Percentiles rank a stretch among this genome's conserved stretches.
These are phyloP conservation scores for Gautieria morchelliformis DNA, from an alignment of 768 basidiomycete genomes.

Conservation along the genomic window DNA sequence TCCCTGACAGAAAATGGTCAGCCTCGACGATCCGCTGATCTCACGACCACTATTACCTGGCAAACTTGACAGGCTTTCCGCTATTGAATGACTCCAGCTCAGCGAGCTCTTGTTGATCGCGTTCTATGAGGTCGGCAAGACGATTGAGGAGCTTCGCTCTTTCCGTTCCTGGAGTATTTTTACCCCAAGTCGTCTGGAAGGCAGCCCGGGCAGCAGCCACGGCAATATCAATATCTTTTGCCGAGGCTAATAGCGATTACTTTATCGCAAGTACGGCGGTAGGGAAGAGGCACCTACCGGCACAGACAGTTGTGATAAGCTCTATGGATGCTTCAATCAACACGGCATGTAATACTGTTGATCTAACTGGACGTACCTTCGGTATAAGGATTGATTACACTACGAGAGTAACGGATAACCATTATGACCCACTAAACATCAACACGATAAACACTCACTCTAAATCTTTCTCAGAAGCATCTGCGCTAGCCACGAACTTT, in stretches of 20 bases:
- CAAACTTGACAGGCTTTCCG: constrained; percentile 74
- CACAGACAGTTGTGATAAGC: constrained; percentile 54
- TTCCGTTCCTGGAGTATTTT: constrained; percentile 76
- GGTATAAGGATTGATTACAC: constrained; percentile 26
- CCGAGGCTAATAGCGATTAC: constrained; percentile 37
- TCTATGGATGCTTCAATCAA: constrained; percentile 24
- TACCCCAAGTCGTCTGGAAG: constrained; percentile 82
- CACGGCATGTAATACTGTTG: not conserved
- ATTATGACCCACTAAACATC: not conserved
- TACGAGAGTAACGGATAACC: constrained; percentile 8
- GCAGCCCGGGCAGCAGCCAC: constrained; percentile 77
- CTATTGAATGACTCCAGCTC: constrained; percentile 84
- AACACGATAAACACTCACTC: constrained; percentile 41
- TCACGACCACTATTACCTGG: constrained; percentile 24
- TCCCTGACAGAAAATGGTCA: constrained; percentile 37
- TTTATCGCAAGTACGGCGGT: not conserved
- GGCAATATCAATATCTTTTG: constrained; percentile 73
- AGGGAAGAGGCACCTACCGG: constrained; percentile 31
- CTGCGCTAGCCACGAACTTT: constrained; percentile 52
- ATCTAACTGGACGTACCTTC: constrained; percentile 22
- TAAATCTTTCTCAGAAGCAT: constrained; percentile 26
- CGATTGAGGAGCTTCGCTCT: constrained; percentile 74
- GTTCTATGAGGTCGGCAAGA: constrained; percentile 84
- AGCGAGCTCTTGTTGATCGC: constrained; percentile 71
- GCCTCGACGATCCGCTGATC: not conserved